Percentiles rank a stretch among this genome's conserved stretches.
phyloP scores from a whole-genome alignment of 2,329 filamentous ascomycete genomes.

The Chaetomiaceae sp. region DNA sequence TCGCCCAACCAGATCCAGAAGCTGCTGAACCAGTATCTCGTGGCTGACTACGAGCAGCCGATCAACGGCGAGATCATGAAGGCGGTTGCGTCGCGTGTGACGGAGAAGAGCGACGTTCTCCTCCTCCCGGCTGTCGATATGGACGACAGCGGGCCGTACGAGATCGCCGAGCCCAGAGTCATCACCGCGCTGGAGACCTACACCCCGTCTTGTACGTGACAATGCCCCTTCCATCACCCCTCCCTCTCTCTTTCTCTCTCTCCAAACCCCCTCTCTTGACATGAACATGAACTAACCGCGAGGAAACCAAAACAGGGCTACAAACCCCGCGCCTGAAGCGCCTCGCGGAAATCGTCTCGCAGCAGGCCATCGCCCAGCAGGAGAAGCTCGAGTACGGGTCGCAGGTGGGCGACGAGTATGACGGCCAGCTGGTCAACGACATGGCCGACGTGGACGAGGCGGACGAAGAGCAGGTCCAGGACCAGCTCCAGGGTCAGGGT shows the following conservation, averaged over 20 bases:
- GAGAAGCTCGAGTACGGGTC: slow-evolving; percentile 67
- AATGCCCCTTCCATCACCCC: background rate
- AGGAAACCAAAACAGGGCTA: slow-evolving; percentile 61
- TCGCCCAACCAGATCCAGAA: slow-evolving; percentile 99
- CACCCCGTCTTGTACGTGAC: slow-evolving; percentile 84
- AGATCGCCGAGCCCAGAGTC: slow-evolving; percentile 92
- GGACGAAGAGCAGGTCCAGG: slow-evolving; percentile 6
- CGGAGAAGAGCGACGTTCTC: slow-evolving; percentile 95
- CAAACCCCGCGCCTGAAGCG: slow-evolving; percentile 94
- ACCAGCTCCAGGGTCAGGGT: too few relatives aligned
- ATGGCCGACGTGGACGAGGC: slow-evolving; percentile 18
- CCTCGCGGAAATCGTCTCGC: slow-evolving; percentile 95
- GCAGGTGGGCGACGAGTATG: slow-evolving; percentile 36
- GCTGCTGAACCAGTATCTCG: slow-evolving; percentile 94
- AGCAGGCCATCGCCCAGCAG: slow-evolving; percentile 92
- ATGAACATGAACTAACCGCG: background rate
- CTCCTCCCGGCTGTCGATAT: slow-evolving; percentile 93
- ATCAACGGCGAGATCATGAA: slow-evolving; percentile 99
- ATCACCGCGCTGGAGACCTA: slow-evolving; percentile 98
- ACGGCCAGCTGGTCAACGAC: slow-evolving; percentile 10
- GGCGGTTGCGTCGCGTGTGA: slow-evolving; percentile 91
- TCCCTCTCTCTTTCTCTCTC: too few relatives aligned
- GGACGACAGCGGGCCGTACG: slow-evolving; percentile 97
- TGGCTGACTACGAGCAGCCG: slow-evolving; percentile 97
- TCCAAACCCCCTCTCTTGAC: background rate